Base-by-base conservation (phyloP, 2,329 filamentous ascomycete species). In the Xylariomycetidae sp. region DNA sequence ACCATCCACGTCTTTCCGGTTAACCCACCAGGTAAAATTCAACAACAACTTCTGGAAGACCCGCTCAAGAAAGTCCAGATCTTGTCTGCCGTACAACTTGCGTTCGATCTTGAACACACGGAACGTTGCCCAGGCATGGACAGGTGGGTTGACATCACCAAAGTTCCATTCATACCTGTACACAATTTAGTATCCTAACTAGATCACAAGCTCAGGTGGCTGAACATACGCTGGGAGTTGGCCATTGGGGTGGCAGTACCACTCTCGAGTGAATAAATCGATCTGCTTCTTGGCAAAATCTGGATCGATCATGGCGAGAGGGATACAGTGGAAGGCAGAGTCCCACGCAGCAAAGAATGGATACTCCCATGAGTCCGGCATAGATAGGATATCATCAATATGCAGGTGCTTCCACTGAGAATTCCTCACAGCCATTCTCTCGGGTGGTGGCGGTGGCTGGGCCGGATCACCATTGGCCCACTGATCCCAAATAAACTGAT, bases 11-110 rank as follows among this genome's bases (percentile, higher is more conserved):
- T 97, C 90, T 63, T 97, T 97, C 38, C 90, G 84, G 59, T 97
- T 97, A 14, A 96, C 90, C 90, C 90, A 97, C 92, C 92, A 97
- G 4, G 92, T 97, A 60, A 97, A 97, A 66, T 97, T 97, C 43
- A 97, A 71, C 16, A 97, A 69, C 40, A 97, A 64, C 61, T 97
- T 97, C 56, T 97, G 92, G 69, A 97, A 97, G 4, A 96, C 88
- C 14, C 90, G 79, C 67, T 97, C 90, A 8, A 97, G 73, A 63
- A 96, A 97, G 61, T 97, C 92, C 19, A 96, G 70, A 57, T 97
- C 90, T 55, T 96, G 88, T 20, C 87, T 80, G 25, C 90, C 92
- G 51, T 96, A 97, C 70, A 97, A 79, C 67, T 97, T 97, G 48
- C 92, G 82, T 68, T 97, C 90, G 44, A 97, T 96, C 66, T 97